Evolutionary conservation across 1,284 basidiomycete species (phyloP).

Genomic region (Rhodotorula sp.): DNA sequence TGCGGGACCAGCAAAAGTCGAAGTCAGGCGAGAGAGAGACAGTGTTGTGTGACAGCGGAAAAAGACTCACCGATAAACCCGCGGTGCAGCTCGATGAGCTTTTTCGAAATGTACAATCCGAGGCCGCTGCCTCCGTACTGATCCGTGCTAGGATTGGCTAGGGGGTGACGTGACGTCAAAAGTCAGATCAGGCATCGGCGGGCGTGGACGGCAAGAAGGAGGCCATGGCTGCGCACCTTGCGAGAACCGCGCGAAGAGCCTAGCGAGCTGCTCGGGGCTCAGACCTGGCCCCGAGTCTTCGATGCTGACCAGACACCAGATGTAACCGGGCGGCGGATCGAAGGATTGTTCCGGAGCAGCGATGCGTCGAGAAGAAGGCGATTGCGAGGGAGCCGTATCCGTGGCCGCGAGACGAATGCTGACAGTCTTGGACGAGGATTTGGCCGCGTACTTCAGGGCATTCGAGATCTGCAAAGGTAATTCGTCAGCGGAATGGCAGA

Average conservation of each 20-base stretch:
- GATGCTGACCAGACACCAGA: conserved; percentile 20
- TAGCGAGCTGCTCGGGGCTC: conserved; percentile 33
- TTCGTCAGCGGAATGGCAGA: neutral
- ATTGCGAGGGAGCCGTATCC: no score
- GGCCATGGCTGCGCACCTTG: conserved; percentile 9
- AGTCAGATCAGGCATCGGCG: no score
- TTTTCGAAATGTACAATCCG: conserved; percentile 32
- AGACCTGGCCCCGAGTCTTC: conserved; percentile 39
- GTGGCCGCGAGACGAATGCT: no score
- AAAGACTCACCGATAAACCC: conserved; percentile 33
- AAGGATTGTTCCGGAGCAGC: conserved; percentile 4
- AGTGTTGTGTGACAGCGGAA: no score
- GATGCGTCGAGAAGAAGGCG: neutral
- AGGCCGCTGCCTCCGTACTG: conserved; percentile 24
- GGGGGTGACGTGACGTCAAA: no score
- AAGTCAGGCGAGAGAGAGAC: no score
- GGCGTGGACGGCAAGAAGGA: no score
- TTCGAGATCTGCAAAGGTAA: conserved; percentile 27
- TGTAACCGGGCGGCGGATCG: conserved; percentile 10
- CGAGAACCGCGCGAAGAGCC: conserved; percentile 36
- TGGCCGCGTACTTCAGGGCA: conserved; percentile 20
- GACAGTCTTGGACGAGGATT: neutral
- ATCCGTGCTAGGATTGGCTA: conserved; percentile 35
- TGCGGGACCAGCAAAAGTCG: conserved; percentile 32
- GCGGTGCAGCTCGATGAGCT: conserved; percentile 36